Conservation (phyloP, 2,329 filamentous ascomycete species). For the Paecilomyces sp. region DNA sequence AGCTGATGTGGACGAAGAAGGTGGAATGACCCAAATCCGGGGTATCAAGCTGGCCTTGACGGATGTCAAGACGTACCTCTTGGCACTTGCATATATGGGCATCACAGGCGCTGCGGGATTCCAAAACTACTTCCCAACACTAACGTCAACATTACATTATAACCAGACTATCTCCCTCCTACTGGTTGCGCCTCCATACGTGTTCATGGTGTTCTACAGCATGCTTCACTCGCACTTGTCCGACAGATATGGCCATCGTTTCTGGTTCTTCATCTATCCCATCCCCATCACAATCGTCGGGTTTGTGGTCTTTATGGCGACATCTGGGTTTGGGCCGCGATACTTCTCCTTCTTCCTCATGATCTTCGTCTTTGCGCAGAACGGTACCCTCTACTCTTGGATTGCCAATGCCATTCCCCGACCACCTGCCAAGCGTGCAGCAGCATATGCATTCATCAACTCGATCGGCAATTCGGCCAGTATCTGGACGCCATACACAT, state of each 20-base stretch:
- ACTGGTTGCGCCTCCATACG: slow-evolving; percentile 47
- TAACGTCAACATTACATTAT: slow-evolving; percentile 40
- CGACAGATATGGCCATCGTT: slow-evolving; percentile 39
- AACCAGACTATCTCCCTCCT: slow-evolving; percentile 42
- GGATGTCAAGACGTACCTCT: slow-evolving; percentile 44
- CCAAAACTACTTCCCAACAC: slow-evolving; percentile 52
- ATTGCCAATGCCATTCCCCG: slow-evolving; percentile 45
- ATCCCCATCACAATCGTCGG: slow-evolving; percentile 46
- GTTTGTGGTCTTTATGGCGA: slow-evolving; percentile 50
- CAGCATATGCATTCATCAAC: slow-evolving; percentile 50
- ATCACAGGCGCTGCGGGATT: slow-evolving; percentile 46
- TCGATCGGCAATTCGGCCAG: slow-evolving; percentile 46
- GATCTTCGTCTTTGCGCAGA: slow-evolving; percentile 50
- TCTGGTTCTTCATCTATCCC: slow-evolving; percentile 49
- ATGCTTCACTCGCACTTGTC: slow-evolving; percentile 39
- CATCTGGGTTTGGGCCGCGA: slow-evolving; percentile 43
- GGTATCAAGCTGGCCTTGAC: slow-evolving; percentile 46
- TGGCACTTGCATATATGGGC: slow-evolving; percentile 40
- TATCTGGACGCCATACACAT: slow-evolving; percentile 48
- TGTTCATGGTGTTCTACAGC: slow-evolving; percentile 47
- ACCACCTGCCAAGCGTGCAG: slow-evolving; percentile 49
- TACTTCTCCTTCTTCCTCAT: slow-evolving; percentile 53
- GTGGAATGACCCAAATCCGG: slow-evolving; percentile 41
- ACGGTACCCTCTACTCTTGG: slow-evolving; percentile 45
- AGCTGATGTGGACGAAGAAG: slow-evolving; percentile 41